Evolutionary conservation across 1,284 basidiomycete species (phyloP).

Genomic region (Wolfiporia cocos): DNA sequence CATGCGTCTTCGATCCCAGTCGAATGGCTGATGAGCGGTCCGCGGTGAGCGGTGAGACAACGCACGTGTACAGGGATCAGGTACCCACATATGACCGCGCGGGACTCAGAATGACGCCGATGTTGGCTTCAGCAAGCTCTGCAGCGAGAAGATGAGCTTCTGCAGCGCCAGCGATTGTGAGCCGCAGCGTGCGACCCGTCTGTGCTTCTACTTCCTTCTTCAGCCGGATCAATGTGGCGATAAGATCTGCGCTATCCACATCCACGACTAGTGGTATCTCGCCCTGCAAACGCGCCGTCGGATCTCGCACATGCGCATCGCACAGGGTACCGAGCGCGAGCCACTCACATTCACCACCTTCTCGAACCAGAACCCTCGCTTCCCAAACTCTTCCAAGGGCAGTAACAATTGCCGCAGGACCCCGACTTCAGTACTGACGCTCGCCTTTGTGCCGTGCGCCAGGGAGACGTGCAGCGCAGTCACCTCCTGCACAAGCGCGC

Average conservation of each 20-base stretch:
- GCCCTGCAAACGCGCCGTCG: no score
- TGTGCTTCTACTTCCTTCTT: constrained; percentile 61
- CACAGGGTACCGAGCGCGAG: not conserved
- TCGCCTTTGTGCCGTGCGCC: constrained; percentile 36
- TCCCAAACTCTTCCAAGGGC: constrained; percentile 37
- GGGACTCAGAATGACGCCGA: constrained; percentile 55
- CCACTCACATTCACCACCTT: constrained; percentile 45
- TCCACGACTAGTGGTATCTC: constrained; percentile 59
- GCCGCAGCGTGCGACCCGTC: constrained; percentile 38
- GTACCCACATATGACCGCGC: constrained; percentile 7
- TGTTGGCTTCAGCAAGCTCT: constrained; percentile 59
- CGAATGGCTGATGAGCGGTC: constrained; percentile 21
- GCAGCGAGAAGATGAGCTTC: constrained; percentile 72
- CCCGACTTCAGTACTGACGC: constrained; percentile 66
- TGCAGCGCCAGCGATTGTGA: constrained; percentile 67
- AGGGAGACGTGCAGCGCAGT: constrained; percentile 69
- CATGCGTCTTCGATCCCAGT: constrained; percentile 41
- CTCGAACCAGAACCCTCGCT: constrained; percentile 43
- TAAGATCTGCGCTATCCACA: constrained; percentile 66
- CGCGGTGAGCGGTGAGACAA: not conserved
- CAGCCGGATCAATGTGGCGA: constrained; percentile 65
- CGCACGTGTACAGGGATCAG: not conserved
- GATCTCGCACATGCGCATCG: not conserved
- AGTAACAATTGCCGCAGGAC: constrained; percentile 49
- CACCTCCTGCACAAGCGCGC: constrained; percentile 62